Base-by-base conservation (phyloP, 1,284 basidiomycete species). In the Ganoderma sinense region DNA sequence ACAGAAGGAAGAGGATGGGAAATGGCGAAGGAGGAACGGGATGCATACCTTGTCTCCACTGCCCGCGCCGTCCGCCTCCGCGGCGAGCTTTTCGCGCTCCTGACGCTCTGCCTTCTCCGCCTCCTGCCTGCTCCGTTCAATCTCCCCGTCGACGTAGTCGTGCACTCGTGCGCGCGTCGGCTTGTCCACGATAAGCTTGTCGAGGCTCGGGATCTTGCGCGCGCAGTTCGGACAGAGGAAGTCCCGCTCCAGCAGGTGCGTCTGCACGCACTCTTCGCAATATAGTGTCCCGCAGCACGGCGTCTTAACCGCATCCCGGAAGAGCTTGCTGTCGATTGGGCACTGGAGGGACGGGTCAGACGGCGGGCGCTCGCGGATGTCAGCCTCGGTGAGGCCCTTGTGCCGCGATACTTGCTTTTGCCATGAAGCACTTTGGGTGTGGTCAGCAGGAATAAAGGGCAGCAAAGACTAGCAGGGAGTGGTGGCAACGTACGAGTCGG, bases 231-330 rank as follows among this genome's bases (percentile, higher is more conserved):
- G 96, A 81, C 97, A 98, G 69, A 93, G 85, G 81, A 98, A 97
- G 82, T 97, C 96, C 81, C 95, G 91, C 80, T 98, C 96, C 71
- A 97, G 88, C 64, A 98, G 85, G 82, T 96, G 88, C 51, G 93
- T 95, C 80, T 96, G 93, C 72, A 98, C 94, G 83, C 96, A 98
- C 79, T 98, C 96, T 82, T 98, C 96, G 85, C 97, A 98, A 82
- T 94, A 98, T n/a, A 88, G 80, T 56, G 91, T 94, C 75, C 88
- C 88, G 84, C 97, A 98, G 82, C 97, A 98, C 2, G 97, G 96
- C 4, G 94, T 95, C 81, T 94, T 60, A 4, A 60, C 58, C 23
- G 75, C 68, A 92, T 96, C 95, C 76, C 91, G 91, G 79, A 97
- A 91, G 43, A 98, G 88, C 84, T 92, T 95, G 81, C 91, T 91